These are phyloP conservation scores for Sedum album DNA, from an alignment of 164 flowering plant genomes.

Conservation along the genomic window DNA sequence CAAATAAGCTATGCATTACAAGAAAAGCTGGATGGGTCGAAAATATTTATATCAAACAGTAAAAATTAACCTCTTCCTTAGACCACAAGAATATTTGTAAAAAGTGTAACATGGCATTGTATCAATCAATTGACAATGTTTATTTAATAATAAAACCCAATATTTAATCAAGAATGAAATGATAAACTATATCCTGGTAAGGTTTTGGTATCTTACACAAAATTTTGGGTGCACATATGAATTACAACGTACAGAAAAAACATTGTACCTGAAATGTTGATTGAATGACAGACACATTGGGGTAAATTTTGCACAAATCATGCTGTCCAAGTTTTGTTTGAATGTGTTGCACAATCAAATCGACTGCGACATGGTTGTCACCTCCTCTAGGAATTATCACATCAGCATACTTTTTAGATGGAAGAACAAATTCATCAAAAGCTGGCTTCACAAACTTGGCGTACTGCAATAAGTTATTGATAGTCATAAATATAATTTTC, in stretches of 20 bases:
- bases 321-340: conserved; percentile 95
- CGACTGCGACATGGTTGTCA: conserved; percentile 93
- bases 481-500: neutral
- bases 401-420: conserved; percentile 97
- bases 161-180: neutral
- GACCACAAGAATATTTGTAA: too few species aligned
- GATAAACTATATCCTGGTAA: neutral
- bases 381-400: conserved; percentile 97
- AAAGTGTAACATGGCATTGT: neutral
- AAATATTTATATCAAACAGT: too few species aligned
- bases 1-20: neutral
- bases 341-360: conserved; percentile 92
- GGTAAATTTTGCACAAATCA: conserved; percentile 86
- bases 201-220: neutral
- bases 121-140: neutral
- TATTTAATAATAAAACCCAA: neutral
- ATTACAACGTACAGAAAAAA: neutral
- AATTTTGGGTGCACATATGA: neutral
- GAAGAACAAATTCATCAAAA: conserved; percentile 92
- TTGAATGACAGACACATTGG: conserved; percentile 73
- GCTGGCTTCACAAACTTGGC: conserved; percentile 98
- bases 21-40: neutral
- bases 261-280: conserved; percentile 84
- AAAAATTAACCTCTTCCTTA: too few species aligned
- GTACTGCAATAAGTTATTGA: conserved; percentile 45